Percentiles rank a stretch among this genome's conserved stretches.
Evolutionary conservation across 1,284 basidiomycete species (phyloP).

Genomic region (Puccinia horiana): DNA sequence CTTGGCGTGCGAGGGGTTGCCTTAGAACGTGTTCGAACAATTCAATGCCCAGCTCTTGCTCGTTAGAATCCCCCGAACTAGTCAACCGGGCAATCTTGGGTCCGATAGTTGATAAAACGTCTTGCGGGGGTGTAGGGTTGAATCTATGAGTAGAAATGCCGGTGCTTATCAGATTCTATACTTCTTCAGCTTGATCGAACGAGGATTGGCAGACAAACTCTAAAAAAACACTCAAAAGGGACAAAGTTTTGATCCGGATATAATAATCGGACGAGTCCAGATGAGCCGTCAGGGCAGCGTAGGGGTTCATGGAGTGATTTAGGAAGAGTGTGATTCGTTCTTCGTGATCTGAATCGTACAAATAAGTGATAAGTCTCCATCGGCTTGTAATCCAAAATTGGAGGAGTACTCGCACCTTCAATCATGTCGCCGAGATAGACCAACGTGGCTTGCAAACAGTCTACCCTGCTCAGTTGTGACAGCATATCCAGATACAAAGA

Average conservation of each 20-base stretch:
- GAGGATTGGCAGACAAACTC: constrained; percentile 61
- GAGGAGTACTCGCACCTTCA: constrained; percentile 61
- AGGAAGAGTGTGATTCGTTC: constrained; percentile 58
- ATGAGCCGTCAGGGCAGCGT: constrained; percentile 62
- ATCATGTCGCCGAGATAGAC: constrained; percentile 89
- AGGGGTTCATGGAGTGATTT: constrained; percentile 67
- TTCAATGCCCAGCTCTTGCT: constrained; percentile 45
- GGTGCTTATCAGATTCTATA: constrained; percentile 36
- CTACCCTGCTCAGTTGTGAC: constrained; percentile 86
- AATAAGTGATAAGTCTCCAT: neutral
- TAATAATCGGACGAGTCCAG: constrained; percentile 89
- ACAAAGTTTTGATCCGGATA: constrained; percentile 81
- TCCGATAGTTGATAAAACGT: constrained; percentile 1
- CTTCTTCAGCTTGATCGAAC: constrained; percentile 19
- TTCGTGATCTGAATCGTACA: constrained; percentile 51
- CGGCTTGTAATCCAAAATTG: neutral
- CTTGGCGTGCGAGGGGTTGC: constrained; percentile 18
- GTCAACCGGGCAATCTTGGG: constrained; percentile 11
- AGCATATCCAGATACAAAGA: constrained; percentile 86
- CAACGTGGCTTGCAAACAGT: constrained; percentile 90
- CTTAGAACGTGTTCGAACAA: constrained; percentile 32
- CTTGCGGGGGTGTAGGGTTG: constrained; percentile 24
- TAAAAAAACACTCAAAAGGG: constrained; percentile 83
- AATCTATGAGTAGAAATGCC: constrained; percentile 20
- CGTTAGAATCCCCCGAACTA: constrained; percentile 38